Evolutionary conservation across 2,329 filamentous ascomycete genomes (phyloP).

Genomic region (Colletotrichum tamarilloi): DNA sequence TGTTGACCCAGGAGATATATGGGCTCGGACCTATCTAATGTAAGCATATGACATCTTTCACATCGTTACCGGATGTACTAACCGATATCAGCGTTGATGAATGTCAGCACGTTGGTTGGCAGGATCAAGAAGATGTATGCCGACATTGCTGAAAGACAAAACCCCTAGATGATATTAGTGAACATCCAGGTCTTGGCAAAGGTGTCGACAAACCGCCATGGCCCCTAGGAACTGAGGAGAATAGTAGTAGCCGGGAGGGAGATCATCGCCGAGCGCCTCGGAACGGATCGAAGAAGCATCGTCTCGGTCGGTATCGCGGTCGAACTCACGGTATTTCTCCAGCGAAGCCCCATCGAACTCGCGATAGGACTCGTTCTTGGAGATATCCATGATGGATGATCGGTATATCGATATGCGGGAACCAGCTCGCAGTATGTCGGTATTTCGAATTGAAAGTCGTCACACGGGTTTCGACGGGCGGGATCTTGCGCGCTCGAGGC

Average conservation of each 20-base stretch:
- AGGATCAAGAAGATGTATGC: conserved; percentile 51
- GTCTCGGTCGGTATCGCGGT: conserved; percentile 35
- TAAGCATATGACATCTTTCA: not conserved
- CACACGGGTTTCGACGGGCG: no score
- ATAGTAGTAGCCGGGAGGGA: conserved; percentile 50
- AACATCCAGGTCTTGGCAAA: not conserved
- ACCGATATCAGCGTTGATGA: conserved; percentile 50
- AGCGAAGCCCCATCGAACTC: conserved; percentile 9
- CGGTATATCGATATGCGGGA: conserved; percentile 9
- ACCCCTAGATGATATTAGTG: conserved; percentile 42
- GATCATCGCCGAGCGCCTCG: conserved; percentile 47
- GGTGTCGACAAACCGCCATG: conserved; percentile 41
- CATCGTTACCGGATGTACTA: not conserved
- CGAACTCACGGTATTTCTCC: conserved; percentile 31
- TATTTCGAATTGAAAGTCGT: not conserved
- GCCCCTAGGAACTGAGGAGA: conserved; percentile 47
- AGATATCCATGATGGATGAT: conserved; percentile 33
- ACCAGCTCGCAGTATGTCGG: conserved; percentile 16
- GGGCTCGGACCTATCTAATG: conserved; percentile 24
- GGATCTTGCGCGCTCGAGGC: not conserved
- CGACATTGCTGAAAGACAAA: conserved; percentile 50
- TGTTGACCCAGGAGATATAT: conserved; percentile 40
- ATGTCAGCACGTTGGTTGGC: conserved; percentile 45
- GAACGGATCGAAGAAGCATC: conserved; percentile 48
- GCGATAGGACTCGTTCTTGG: conserved; percentile 36